phyloP scores from a whole-genome alignment of 768 basidiomycete species.

The Mycena latifolia region DNA sequence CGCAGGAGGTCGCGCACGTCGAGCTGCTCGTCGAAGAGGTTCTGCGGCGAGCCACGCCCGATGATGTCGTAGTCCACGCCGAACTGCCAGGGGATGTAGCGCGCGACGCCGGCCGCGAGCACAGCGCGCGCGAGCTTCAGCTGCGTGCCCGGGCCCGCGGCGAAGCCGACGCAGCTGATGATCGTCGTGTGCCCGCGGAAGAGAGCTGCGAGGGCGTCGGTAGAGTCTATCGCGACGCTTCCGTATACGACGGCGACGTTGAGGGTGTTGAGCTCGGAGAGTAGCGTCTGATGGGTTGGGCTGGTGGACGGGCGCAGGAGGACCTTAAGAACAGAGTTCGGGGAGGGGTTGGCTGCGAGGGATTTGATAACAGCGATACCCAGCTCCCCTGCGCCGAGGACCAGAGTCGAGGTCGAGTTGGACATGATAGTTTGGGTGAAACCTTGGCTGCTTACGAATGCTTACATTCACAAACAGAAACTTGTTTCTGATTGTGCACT shows the following conservation, averaged over 20 bases:
- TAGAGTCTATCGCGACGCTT: conserved; percentile 32
- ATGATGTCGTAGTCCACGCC: conserved; percentile 51
- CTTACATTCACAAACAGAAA: too few species aligned
- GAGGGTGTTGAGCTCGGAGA: conserved; percentile 25
- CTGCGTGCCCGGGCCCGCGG: conserved; percentile 42
- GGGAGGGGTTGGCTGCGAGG: conserved; percentile 26
- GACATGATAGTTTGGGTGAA: neutral
- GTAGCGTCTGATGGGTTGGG: conserved; percentile 25
- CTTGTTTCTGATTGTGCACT: too few species aligned
- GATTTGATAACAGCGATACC: conserved; percentile 38
- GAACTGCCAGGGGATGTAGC: conserved; percentile 52
- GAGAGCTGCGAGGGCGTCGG: conserved; percentile 31
- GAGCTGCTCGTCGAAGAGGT: conserved; percentile 50
- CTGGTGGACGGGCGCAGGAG: conserved; percentile 37
- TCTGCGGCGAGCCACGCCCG: conserved; percentile 44
- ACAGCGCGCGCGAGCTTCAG: conserved; percentile 43
- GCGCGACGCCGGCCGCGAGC: conserved; percentile 39
- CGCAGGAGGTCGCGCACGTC: conserved; percentile 47
- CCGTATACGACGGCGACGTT: conserved; percentile 35
- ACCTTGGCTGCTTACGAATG: too few species aligned
- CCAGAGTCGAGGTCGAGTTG: conserved; percentile 32
- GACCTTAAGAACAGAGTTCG: conserved; percentile 14
- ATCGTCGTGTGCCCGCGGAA: conserved; percentile 38
- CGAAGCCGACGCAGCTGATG: conserved; percentile 43
- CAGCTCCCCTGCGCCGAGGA: conserved; percentile 45